Base-by-base conservation (phyloP, 352 stramenopile genomes). In the Pythium oligandrum region DNA sequence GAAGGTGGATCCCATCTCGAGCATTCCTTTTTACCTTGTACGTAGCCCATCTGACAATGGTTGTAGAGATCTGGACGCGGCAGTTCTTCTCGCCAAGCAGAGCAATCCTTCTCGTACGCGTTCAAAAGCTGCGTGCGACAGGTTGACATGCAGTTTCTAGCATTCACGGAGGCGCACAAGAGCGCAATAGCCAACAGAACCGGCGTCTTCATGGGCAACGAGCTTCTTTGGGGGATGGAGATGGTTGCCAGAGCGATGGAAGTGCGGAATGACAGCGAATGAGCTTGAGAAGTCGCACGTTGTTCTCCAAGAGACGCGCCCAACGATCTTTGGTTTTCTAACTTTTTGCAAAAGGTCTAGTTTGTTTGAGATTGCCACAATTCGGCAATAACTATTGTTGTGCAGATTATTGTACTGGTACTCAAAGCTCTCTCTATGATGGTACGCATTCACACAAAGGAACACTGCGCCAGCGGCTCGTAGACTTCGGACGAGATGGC, bases 381-480 rank as follows among this genome's bases (percentile, higher is more conserved):
- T 30, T 48, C 43, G 17, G 17, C 17, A 26, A 26, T 26, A 26
- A 26, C 17, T 26, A 26, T 26, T 26, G 17, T 26, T 26, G 17
- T 26, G 17, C 17, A 26, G 17, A 26, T 26, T 26, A 26, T 26
- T 26, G 17, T 26, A 26, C 17, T 26, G 17, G 17, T 26, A 26
- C 17, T 0, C 17, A 26, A 26, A 26, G 17, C 17, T 4, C 2
- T 39, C 26, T 44, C 30, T 33, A 7, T 39, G 11, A 32, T 5
- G 37, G 17, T 49, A 49, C 31, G 45, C 33, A 42, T 33, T 40
- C 26, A 55, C 2, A 30, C 33, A 40, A 43, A 37, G 17, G 31
- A 31, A 36, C 71, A 81, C 32, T 70, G 57, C n/a, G 66, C 53
- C 17, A 81, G 44, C 6, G 60, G 64, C 40, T 53, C 60, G 3